Percentiles rank a stretch among this genome's conserved stretches.
These are phyloP conservation scores for Rhizopogon roseolus DNA, from an alignment of 768 basidiomycete species.

Conservation along the genomic window DNA sequence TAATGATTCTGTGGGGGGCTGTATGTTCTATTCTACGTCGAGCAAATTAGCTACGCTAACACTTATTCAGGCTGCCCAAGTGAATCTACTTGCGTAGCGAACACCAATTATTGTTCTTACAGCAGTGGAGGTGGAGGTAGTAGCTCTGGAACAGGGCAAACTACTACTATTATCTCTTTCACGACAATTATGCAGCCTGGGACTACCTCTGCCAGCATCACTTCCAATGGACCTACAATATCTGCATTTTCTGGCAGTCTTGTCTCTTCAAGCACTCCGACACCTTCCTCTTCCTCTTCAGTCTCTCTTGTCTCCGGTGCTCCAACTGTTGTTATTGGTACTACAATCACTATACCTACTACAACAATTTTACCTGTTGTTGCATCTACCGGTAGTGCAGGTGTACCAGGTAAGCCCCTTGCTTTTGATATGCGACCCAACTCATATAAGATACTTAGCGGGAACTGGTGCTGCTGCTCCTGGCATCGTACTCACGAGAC, in stretches of 20 bases:
- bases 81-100: conserved; percentile 6
- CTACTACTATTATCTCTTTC: neutral
- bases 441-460: neutral
- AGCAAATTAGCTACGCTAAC: neutral
- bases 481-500: neutral
- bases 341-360: no score
- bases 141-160: neutral
- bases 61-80: conserved; percentile 12
- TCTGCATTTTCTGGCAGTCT: neutral
- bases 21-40: neutral
- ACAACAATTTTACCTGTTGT: neutral
- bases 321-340: neutral
- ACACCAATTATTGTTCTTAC: neutral
- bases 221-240: neutral
- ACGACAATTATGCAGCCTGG: neutral
- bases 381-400: neutral
- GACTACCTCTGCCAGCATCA: neutral
- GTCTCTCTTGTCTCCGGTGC: neutral
- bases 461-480: conserved; percentile 6
- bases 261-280: no score
- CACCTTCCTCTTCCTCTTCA: neutral
- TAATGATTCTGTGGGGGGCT: no score
- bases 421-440: neutral
- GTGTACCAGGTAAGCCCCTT: conserved; percentile 1
- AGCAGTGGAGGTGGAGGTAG: conserved; percentile 3